Evolutionary conservation across 208 protist species (phyloP).

Genomic region (Strigomonas oncopelti): DNA sequence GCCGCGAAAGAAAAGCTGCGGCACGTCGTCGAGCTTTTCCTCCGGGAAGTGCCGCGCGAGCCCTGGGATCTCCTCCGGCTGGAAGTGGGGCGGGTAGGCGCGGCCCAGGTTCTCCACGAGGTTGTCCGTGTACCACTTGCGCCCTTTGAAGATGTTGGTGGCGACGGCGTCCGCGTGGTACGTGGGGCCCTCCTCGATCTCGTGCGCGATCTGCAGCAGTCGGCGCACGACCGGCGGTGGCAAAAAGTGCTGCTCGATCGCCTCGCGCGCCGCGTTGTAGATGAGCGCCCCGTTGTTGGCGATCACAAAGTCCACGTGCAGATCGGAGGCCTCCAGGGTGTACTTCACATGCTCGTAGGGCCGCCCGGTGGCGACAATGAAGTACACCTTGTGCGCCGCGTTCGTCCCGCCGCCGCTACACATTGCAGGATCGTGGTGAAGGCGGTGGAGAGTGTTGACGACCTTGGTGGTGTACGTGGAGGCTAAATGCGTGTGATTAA

Average conservation of each 20-base stretch:
- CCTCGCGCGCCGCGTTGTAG: conserved; percentile 5
- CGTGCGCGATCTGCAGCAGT: conserved; percentile 12
- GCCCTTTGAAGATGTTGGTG: conserved; percentile 29
- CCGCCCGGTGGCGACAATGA: conserved; percentile 38
- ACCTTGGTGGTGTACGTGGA: conserved; percentile 15
- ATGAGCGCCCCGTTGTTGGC: conserved; percentile 39
- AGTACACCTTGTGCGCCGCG: conserved; percentile 2
- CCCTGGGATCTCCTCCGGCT: conserved; percentile 23
- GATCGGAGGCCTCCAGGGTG: conserved; percentile 19
- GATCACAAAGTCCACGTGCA: conserved; percentile 32
- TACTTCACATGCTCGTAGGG: conserved; percentile 30
- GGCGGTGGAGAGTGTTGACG: background rate
- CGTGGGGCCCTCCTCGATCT: background rate
- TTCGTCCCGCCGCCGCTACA: background rate
- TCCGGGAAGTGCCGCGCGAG: conserved; percentile 12
- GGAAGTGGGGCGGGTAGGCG: conserved; percentile 25
- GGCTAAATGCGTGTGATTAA: conserved; percentile 16
- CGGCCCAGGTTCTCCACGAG: conserved; percentile 16
- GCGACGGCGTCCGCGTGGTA: conserved; percentile 5
- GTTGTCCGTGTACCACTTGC: conserved; percentile 29
- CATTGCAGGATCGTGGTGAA: background rate
- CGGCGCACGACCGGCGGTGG: conserved; percentile 13
- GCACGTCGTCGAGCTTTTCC: conserved; percentile 18
- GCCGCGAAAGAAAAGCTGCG: conserved; percentile 33
- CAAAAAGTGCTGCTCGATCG: conserved; percentile 16